These are phyloP conservation scores for Stephania cephalantha DNA, from an alignment of 164 flowering plant species.

Conservation along the genomic window DNA sequence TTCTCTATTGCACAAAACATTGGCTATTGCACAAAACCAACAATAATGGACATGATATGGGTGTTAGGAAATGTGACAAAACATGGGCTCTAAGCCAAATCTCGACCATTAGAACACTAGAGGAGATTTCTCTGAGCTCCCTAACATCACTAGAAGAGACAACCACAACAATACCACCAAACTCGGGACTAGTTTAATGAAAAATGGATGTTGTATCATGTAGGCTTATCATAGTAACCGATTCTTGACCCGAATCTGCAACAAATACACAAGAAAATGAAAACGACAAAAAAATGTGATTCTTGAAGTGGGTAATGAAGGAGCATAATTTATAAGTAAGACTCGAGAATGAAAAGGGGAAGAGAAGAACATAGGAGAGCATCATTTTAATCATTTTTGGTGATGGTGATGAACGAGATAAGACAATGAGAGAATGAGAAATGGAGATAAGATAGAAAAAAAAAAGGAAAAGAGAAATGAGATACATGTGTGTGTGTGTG, in stretches of 20 bases:
- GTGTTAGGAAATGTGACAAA: slow-evolving; percentile 48
- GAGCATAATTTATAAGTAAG: slow-evolving; percentile 19
- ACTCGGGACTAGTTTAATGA: neutral
- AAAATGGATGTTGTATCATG: slow-evolving; percentile 18
- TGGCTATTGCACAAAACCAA: too few relatives aligned
- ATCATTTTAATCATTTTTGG: slow-evolving; percentile 16
- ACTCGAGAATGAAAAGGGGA: slow-evolving; percentile 14
- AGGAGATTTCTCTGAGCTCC: slow-evolving; percentile 46
- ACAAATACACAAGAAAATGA: neutral
- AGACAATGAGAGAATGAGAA: neutral
- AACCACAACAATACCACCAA: slow-evolving; percentile 26
- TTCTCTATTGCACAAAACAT: slow-evolving; percentile 34
- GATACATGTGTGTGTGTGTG: neutral
- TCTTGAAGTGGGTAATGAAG: neutral
- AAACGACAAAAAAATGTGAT: neutral
- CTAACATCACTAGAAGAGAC: slow-evolving; percentile 30
- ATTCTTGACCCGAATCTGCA: slow-evolving; percentile 51
- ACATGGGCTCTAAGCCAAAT: slow-evolving; percentile 62
- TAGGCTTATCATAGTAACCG: slow-evolving; percentile 26
- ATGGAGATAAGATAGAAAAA: neutral
- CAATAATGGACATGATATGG: slow-evolving; percentile 59
- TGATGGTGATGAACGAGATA: neutral
- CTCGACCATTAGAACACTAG: slow-evolving; percentile 55
- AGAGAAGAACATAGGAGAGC: slow-evolving; percentile 6
- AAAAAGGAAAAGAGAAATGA: neutral